Conservation (phyloP, 2,329 filamentous ascomycete genomes). For the Albophoma yamanashiensis region DNA sequence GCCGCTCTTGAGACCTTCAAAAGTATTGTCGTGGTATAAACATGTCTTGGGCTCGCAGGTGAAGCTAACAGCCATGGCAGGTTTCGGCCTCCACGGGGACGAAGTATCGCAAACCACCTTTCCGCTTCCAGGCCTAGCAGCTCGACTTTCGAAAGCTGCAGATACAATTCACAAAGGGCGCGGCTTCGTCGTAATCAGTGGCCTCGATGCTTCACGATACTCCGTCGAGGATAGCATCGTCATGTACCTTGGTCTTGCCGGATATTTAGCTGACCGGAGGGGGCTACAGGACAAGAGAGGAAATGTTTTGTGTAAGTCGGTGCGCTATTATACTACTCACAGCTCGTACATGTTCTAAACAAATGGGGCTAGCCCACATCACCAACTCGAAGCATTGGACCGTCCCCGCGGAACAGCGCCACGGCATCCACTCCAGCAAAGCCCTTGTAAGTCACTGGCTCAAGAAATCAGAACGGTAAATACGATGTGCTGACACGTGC, state of each 20-base stretch:
- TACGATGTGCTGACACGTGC: slow-evolving; percentile 1
- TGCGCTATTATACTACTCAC: slow-evolving; percentile 5
- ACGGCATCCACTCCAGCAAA: slow-evolving; percentile 38
- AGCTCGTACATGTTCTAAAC: background rate
- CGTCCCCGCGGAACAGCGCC: slow-evolving; percentile 29
- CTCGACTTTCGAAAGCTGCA: slow-evolving; percentile 22
- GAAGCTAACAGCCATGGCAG: slow-evolving; percentile 4
- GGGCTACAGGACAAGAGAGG: slow-evolving; percentile 39
- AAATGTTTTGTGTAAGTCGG: slow-evolving; percentile 33
- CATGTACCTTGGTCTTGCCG: slow-evolving; percentile 45
- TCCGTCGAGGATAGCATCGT: slow-evolving; percentile 41
- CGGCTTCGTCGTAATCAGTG: slow-evolving; percentile 45
- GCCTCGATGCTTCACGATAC: slow-evolving; percentile 36
- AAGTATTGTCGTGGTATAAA: slow-evolving; percentile 1
- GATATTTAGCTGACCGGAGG: slow-evolving; percentile 43
- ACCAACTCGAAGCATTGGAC: slow-evolving; percentile 35
- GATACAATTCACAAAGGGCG: slow-evolving; percentile 26
- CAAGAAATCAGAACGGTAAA: background rate
- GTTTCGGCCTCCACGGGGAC: slow-evolving; percentile 23
- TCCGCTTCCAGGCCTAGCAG: slow-evolving; percentile 24
- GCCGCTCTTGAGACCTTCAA: slow-evolving; percentile 13
- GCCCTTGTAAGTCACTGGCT: slow-evolving; percentile 24
- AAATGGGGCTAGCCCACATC: slow-evolving; percentile 28
- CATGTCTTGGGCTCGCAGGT: background rate
- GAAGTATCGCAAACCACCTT: slow-evolving; percentile 26